Evolutionary conservation across 352 stramenopile species (phyloP).

Genomic region (Phytophthora citricola): DNA sequence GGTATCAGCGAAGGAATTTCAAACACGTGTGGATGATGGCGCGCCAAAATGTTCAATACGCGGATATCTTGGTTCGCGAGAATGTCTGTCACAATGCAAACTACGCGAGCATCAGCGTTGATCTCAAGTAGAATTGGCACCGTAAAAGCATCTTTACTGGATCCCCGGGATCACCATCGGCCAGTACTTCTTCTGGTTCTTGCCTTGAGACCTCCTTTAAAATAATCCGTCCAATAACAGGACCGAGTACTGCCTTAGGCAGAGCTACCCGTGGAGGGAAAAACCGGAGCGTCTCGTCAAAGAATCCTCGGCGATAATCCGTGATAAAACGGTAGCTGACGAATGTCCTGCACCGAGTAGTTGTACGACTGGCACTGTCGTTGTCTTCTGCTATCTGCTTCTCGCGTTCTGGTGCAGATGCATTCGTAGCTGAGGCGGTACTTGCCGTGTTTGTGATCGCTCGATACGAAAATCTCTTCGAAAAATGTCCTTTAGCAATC

Average conservation of each 20-base stretch:
- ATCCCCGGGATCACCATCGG: constrained; percentile 21
- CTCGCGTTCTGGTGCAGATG: neutral
- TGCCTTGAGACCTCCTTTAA: constrained; percentile 8
- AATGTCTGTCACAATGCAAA: constrained; percentile 70
- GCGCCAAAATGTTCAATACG: constrained; percentile 37
- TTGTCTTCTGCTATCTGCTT: neutral
- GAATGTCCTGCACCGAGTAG: constrained; percentile 39
- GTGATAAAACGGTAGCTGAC: constrained; percentile 65
- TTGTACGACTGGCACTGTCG: neutral
- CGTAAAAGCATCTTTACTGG: constrained; percentile 22
- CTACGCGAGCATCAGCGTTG: constrained; percentile 55
- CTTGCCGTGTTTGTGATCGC: constrained; percentile 33
- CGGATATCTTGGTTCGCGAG: constrained; percentile 59
- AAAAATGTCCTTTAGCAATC: constrained; percentile 66
- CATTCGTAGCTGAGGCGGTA: constrained; percentile 5
- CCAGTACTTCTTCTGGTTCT: constrained; percentile 1
- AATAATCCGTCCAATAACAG: constrained; percentile 63
- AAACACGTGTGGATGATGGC: constrained; percentile 56
- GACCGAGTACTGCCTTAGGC: constrained; percentile 55
- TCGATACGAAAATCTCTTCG: constrained; percentile 74
- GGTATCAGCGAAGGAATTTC: constrained; percentile 47
- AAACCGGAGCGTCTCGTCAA: constrained; percentile 60
- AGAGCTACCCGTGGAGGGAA: constrained; percentile 50
- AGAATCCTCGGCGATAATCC: constrained; percentile 56
- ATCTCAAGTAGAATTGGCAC: constrained; percentile 75